Evolutionary conservation across 2,329 filamentous ascomycete genomes (phyloP).

Genomic region (Zasmidium citrigriseum): DNA sequence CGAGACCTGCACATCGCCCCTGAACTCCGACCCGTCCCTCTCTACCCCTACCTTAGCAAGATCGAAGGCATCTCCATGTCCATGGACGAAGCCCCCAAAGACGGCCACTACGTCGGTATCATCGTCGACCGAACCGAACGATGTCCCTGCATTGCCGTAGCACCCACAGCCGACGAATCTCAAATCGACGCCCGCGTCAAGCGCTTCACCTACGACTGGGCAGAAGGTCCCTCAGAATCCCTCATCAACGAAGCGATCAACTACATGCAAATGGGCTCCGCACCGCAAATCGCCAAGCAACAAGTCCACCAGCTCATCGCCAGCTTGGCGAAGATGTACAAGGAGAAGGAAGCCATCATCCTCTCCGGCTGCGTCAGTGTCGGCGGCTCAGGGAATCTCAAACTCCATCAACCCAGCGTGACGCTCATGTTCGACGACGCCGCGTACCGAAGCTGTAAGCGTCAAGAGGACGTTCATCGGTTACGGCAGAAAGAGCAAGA

Average conservation of each 20-base stretch:
- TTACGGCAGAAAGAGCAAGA: conserved; percentile 56
- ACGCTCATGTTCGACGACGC: conserved; percentile 71
- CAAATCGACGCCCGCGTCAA: conserved; percentile 47
- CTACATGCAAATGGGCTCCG: conserved; percentile 56
- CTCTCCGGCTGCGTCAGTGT: conserved; percentile 55
- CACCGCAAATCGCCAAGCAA: conserved; percentile 45
- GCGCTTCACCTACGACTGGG: conserved; percentile 65
- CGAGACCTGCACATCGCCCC: conserved; percentile 29
- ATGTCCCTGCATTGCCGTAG: conserved; percentile 65
- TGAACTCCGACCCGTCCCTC: conserved; percentile 25
- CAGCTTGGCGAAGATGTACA: conserved; percentile 61
- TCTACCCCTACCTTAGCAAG: conserved; percentile 32
- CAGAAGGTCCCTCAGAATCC: conserved; percentile 41
- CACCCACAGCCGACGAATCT: conserved; percentile 51
- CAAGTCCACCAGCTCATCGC: conserved; percentile 51
- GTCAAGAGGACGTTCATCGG: conserved; percentile 62
- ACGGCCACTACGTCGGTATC: conserved; percentile 57
- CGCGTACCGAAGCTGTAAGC: conserved; percentile 62
- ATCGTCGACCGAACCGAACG: conserved; percentile 64
- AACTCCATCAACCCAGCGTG: conserved; percentile 55
- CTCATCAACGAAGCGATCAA: conserved; percentile 46
- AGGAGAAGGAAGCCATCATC: conserved; percentile 65
- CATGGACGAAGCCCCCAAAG: conserved; percentile 27
- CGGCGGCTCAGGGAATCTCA: conserved; percentile 34
- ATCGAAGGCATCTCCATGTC: conserved; percentile 29